phyloP scores from a whole-genome alignment of 345 rosid genomes.

The Aquilaria yunnanensis region DNA sequence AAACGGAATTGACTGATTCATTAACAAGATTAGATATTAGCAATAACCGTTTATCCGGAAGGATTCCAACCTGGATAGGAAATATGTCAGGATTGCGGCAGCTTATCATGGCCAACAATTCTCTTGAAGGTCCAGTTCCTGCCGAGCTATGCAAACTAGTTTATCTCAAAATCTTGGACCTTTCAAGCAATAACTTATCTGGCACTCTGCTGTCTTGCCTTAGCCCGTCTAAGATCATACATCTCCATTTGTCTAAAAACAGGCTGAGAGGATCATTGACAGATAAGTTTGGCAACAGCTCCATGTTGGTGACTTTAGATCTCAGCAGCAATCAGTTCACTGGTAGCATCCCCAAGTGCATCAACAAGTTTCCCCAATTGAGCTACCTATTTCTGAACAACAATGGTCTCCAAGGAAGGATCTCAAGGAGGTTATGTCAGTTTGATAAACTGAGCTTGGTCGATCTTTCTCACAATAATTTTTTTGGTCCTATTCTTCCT shows the following conservation, averaged over 20 bases:
- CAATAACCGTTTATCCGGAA: conserved; percentile 10
- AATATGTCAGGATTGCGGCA: not conserved
- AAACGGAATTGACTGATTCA: not conserved
- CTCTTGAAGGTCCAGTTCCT: conserved; percentile 11
- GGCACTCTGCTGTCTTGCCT: not conserved
- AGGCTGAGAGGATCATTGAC: not conserved
- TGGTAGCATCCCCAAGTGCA: not conserved
- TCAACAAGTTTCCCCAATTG: not conserved
- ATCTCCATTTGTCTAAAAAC: not conserved
- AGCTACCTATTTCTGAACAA: conserved; percentile 13
- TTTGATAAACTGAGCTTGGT: conserved; percentile 9
- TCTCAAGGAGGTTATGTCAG: conserved; percentile 14
- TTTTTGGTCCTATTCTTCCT: conserved; percentile 7
- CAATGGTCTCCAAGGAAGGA: conserved; percentile 8
- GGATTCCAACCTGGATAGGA: not conserved
- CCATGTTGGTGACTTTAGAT: not conserved
- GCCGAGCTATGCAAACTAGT: not conserved
- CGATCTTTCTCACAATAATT: conserved; percentile 21
- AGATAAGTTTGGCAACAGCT: not conserved
- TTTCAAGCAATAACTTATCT: not conserved
- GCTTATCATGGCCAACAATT: not conserved
- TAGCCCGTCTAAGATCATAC: not conserved
- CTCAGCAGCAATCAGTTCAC: not conserved
- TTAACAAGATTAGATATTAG: not conserved
- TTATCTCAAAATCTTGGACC: not conserved